These are phyloP conservation scores for Aquilaria sinensis DNA, from an alignment of 345 rosid species.

Conservation along the genomic window DNA sequence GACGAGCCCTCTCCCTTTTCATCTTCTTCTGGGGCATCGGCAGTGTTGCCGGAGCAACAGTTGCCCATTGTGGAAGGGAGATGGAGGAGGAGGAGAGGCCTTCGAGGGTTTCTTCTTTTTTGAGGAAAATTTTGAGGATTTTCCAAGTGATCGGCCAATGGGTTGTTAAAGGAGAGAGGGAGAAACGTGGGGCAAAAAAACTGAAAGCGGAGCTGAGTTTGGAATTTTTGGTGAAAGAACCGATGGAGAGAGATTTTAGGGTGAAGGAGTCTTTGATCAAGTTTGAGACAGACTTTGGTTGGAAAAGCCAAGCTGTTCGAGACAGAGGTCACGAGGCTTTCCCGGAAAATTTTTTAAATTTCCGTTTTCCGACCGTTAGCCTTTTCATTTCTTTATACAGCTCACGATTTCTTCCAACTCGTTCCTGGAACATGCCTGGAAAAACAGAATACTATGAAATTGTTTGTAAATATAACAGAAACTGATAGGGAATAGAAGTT, in stretches of 20 bases:
- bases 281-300: slow-evolving; percentile 3
- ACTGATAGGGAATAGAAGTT: no score
- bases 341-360: slow-evolving; percentile 12
- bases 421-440: no score
- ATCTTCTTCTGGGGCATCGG: slow-evolving; percentile 15
- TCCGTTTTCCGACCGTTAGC: background rate
- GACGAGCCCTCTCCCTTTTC: slow-evolving; percentile 22
- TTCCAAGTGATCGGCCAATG: slow-evolving; percentile 7
- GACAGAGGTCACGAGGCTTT: slow-evolving; percentile 23
- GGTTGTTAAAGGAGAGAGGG: slow-evolving; percentile 6
- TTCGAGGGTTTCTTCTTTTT: slow-evolving; percentile 8
- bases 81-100: slow-evolving; percentile 14
- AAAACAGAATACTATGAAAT: no score
- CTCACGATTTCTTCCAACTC: no score
- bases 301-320: background rate
- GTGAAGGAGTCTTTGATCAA: background rate
- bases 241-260: slow-evolving; percentile 27
- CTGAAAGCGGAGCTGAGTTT: slow-evolving; percentile 6
- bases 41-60: slow-evolving; percentile 57
- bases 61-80: slow-evolving; percentile 52
- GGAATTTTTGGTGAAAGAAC: slow-evolving; percentile 19
- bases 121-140: slow-evolving; percentile 12
- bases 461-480: no score
- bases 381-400: no score
- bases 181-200: slow-evolving; percentile 10